These are phyloP conservation scores for Pleurotus cornucopiae DNA, from an alignment of 768 basidiomycete genomes.

Conservation along the genomic window DNA sequence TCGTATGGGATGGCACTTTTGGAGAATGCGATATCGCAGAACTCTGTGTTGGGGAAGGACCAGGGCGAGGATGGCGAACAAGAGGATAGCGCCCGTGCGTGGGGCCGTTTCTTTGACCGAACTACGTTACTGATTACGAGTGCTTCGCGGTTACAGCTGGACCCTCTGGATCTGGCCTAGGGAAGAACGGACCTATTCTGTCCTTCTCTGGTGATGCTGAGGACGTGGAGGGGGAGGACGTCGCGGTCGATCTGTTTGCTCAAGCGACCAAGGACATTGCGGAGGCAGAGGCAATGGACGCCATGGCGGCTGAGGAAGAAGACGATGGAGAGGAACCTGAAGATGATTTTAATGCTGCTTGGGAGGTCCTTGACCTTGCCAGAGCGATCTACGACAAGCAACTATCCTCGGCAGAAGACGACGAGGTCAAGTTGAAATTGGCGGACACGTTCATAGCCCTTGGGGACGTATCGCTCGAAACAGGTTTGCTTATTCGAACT, in stretches of 20 bases:
- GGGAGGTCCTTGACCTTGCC: constrained; percentile 96
- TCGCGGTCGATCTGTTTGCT: constrained; percentile 61
- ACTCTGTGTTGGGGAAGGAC: constrained; percentile 86
- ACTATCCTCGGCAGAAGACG: constrained; percentile 45
- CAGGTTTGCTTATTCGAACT: constrained; percentile 51
- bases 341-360: constrained; percentile 97
- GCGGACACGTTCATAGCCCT: constrained; percentile 89
- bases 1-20: constrained; percentile 90
- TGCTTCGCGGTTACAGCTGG: constrained; percentile 12
- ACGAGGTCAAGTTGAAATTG: constrained; percentile 70
- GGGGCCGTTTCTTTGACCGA: constrained; percentile 8
- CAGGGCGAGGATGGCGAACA: constrained; percentile 49
- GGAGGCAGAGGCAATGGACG: constrained; percentile 46
- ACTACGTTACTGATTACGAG: constrained; percentile 2
- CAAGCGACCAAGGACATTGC: constrained; percentile 43
- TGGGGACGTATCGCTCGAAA: constrained; percentile 96
- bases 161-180: constrained; percentile 26
- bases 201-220: constrained; percentile 82
- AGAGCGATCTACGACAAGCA: constrained; percentile 79
- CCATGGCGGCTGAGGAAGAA: constrained; percentile 51
- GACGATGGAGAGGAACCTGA: constrained; percentile 80
- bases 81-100: constrained; percentile 34
- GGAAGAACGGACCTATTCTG: constrained; percentile 54
- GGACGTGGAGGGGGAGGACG: constrained; percentile 46
- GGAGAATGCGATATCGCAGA: constrained; percentile 87